These are phyloP conservation scores for Rhizopus stolonifer DNA, from an alignment of 371 early-diverging fungal species.

Conservation along the genomic window DNA sequence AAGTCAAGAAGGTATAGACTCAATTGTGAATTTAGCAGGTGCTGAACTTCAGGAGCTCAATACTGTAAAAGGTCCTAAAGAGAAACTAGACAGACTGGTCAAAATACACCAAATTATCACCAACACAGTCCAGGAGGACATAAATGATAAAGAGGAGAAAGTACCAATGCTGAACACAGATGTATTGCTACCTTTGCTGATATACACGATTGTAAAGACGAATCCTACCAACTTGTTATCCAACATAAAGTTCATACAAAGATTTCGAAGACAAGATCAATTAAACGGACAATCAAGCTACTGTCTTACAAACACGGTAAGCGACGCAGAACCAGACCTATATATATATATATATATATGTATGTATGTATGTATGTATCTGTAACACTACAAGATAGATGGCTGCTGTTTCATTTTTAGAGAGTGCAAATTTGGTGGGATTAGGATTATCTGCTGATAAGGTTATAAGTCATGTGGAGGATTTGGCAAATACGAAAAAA, in stretches of 20 bases:
- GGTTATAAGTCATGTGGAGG: conserved; percentile 40
- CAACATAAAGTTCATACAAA: conserved; percentile 57
- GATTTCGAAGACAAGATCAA: conserved; percentile 48
- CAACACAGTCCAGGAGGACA: conserved; percentile 7
- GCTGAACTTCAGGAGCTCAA: conserved; percentile 50
- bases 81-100: conserved; percentile 47
- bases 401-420: conserved; percentile 48
- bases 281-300: conserved; percentile 52
- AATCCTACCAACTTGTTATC: conserved; percentile 69
- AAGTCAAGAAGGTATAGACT: conserved; percentile 40
- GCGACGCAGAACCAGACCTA: neutral
- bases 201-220: conserved; percentile 65
- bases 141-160: conserved; percentile 12
- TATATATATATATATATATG: too few species aligned
- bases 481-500: conserved; percentile 25
- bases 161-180: conserved; percentile 48
- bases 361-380: neutral
- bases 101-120: conserved; percentile 53
- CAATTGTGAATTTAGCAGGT: conserved; percentile 46
- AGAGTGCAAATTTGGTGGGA: conserved; percentile 48
- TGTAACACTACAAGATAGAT: conserved; percentile 21
- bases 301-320: conserved; percentile 52
- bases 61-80: conserved; percentile 42
- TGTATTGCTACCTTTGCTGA: conserved; percentile 64
- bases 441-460: conserved; percentile 49